Evolutionary conservation across 768 basidiomycete species (phyloP), one percentile per base, ranked within the genome.

Genomic region (Phaffia australis): DNA sequence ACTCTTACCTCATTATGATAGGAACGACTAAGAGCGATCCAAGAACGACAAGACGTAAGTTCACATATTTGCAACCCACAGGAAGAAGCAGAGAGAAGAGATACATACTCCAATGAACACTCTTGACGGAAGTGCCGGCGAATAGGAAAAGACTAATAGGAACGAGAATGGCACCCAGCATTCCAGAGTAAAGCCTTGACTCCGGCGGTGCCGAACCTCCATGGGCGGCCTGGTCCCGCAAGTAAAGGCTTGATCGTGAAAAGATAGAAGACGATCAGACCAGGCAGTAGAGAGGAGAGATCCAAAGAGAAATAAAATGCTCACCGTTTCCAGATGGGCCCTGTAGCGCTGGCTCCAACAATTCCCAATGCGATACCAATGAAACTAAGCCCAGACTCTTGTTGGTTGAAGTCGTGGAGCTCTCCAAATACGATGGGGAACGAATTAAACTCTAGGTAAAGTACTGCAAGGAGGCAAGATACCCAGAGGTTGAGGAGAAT

Each of bases 241-340:
- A 79, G 52, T 63, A 83, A 83, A 80, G 52, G 86, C 69, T 1
- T 87, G 85, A n/a, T 57, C 51, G 27, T 9, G 83, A 82, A 15
- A 85, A 78, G 23, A 88, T 74, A 1, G 15, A n/a, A 8, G 30
- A n/a, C 15, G 30, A 48, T 16, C 21, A 35, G 32, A 25, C 50
- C 60, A 63, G 66, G 54, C 27, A 4, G 21, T 57, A 3, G 18
- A 49, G 42, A 18, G 30, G 49, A 11, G 8, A 21, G 47, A 32
- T 42, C 49, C 11, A 18, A 63, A 48, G 46, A 32, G 48, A 52
- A 21, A 51, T 19, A 50, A 35, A 3, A 29, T 42, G 54, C 66
- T 35, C 21, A 68, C 66, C 30, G 56, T 8, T 57, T 50, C 67
- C 67, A 69, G 14, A 64, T 21, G 3, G 67, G 67, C 48, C 47